Evolutionary conservation across 768 basidiomycete genomes (phyloP).

Genomic region (Xerocomus spinulosus): DNA sequence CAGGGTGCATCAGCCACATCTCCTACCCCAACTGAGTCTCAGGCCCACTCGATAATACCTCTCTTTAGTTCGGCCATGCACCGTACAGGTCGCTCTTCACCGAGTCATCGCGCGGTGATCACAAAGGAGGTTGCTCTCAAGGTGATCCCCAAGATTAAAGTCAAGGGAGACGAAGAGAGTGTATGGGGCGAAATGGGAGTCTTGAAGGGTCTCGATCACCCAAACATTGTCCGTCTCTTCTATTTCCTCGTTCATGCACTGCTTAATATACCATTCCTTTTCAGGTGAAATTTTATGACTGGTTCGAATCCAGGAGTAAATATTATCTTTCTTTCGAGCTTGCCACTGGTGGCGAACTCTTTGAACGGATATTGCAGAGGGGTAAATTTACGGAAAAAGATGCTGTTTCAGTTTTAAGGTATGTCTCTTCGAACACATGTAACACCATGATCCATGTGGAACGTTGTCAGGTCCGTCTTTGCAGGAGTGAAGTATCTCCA

Average conservation of each 20-base stretch:
- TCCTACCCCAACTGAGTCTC: constrained; percentile 15
- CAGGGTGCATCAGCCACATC: constrained; percentile 49
- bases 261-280: too few species aligned
- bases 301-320: constrained; percentile 91
- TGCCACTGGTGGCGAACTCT: constrained; percentile 91
- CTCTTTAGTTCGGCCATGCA: constrained; percentile 26
- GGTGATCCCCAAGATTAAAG: constrained; percentile 92
- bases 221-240: constrained; percentile 70
- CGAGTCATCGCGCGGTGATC: constrained; percentile 30
- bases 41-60: constrained; percentile 26
- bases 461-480: constrained; percentile 60
- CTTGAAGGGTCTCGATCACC: constrained; percentile 82
- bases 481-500: constrained; percentile 87
- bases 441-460: background rate
- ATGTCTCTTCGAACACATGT: constrained; percentile 23
- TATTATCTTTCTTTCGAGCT: constrained; percentile 96
- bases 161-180: constrained; percentile 82
- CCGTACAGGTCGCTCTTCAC: constrained; percentile 19
- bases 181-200: constrained; percentile 96
- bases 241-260: background rate
- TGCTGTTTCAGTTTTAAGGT: constrained; percentile 75
- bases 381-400: constrained; percentile 95
- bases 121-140: constrained; percentile 81
- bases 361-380: constrained; percentile 76
- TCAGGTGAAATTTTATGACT: constrained; percentile 93